phyloP scores from a whole-genome alignment of 2,329 filamentous ascomycete species.

The Colletotrichum melonis region DNA sequence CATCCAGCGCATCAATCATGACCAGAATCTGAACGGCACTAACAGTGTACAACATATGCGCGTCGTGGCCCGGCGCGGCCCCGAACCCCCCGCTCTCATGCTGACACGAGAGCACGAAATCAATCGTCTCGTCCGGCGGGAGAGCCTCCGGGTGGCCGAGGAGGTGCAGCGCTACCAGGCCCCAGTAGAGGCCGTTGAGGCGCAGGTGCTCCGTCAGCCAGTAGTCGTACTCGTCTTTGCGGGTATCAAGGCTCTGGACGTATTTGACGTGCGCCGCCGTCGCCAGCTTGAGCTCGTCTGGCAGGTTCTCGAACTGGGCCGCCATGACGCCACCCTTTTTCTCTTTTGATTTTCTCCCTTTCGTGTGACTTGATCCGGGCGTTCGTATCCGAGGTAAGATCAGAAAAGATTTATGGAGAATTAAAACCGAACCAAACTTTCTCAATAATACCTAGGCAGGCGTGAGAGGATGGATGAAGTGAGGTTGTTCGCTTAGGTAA shows the following conservation, averaged over 20 bases:
- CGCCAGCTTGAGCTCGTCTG: conserved; percentile 58
- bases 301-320: conserved; percentile 45
- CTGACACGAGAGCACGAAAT: conserved; percentile 96
- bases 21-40: conserved; percentile 95
- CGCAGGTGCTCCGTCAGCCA: conserved; percentile 98
- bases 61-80: conserved; percentile 92
- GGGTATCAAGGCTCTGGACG: conserved; percentile 90
- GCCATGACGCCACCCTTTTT: conserved; percentile 43
- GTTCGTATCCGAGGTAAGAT: not conserved
- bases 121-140: conserved; percentile 82
- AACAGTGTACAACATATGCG: conserved; percentile 95
- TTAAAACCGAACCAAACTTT: not conserved
- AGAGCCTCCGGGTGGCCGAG: conserved; percentile 85
- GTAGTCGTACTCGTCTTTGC: conserved; percentile 95
- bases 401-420: not conserved
- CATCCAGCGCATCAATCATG: conserved; percentile 84
- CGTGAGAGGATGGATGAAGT: not conserved
- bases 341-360: no score
- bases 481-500: conserved; percentile 35
- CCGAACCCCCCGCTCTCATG: conserved; percentile 91
- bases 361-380: no score
- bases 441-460: not conserved
- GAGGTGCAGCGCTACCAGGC: conserved; percentile 87
- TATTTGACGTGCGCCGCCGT: conserved; percentile 83
- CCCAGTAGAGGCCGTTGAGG: conserved; percentile 97